Base-by-base conservation (phyloP, 78 protist species). In the Dictyostelium brefeldianum region DNA sequence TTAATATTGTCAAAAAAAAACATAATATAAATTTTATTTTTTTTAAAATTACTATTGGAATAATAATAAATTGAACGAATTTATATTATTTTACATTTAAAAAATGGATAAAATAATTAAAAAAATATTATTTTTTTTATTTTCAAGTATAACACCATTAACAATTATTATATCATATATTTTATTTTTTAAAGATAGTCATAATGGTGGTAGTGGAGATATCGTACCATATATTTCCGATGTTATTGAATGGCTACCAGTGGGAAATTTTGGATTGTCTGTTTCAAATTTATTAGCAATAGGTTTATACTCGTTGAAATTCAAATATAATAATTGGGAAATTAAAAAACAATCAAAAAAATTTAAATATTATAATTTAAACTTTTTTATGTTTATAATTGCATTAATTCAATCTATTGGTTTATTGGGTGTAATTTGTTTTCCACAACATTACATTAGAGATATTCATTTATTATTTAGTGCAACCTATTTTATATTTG, bases 401-500 rank as follows among this genome's bases (percentile, higher is more conserved):
- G 70, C 70, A 7, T 25, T 62, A 62, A 62, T 62, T 62, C 70
- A 62, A 62, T 62, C 70, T 5, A 62, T 62, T 62, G 70, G 70
- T 25, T 22, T 62, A 62, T 62, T 62, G 14, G 70, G 70, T 6
- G 70, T 62, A 62, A 11, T 62, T 62, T 62, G 43, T 11, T 62
- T 62, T 31, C 70, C 70, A 10, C 70, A 62, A 25, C 70, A 62
- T 62, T 62, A 62, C 27, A 62, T 62, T 62, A 62, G 70, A 62
- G 27, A 62, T 25, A 36, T 62, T 25, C 70, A 62, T 62, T 62
- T 62, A 62, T 14, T 62, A n/a, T 62, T 62, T 6, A 62, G 70
- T 62, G 70, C 70, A 11, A 62, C 27, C 36, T 62, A 62, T 22
- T 62, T 62, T 31, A 62, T 62, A 17, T 62, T 62, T 62, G 70